Base-by-base conservation (phyloP, 2,329 filamentous ascomycete species). In the Apiospora sp. region DNA sequence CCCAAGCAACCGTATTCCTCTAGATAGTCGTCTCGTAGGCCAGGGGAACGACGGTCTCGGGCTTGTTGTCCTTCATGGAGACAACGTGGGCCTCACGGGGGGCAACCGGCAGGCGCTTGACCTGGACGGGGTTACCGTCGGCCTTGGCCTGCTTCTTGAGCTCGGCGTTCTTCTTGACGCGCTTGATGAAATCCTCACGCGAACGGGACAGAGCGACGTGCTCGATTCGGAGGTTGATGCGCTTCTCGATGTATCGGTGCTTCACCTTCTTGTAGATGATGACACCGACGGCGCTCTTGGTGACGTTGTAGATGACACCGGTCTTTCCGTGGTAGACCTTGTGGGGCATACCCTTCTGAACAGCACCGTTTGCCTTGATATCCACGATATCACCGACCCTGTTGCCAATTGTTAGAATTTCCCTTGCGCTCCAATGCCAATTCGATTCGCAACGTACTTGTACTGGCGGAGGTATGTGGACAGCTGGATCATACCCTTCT, bases 291-390 rank as follows among this genome's bases (percentile, higher is more conserved):
- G 96, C 94, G 82, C 91, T 93, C 92, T 98, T 98, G 88, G 96
- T 96, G 82, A 99, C 96, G 91, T 99, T 99, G 94, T 97, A 98
- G 88, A 98, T 89, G 82, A 98, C 94, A 84, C 95, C 95, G 77
- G 95, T 98, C 94, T 98, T 98, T 84, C 96, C 96, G 91, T 98
- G 95, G 93, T 97, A 98, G 88, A 98, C 93, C 92, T 98, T 98
- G 93, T 95, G 95, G 82, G 96, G 95, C 94, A 98, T 96, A 90
- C 94, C 95, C 92, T 98, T 97, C 90, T 98, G 95, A 78, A 97
- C 93, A 83, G 95, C 96, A 93, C 95, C 96, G 90, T 99, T 98
- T 84, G 93, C 94, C 88, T 97, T 97, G 86, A 99, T 94, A 86
- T 99, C 96, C 83, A 99, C 96, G 81, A 98, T 98, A 84, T 99